These are phyloP conservation scores for Moniliophthora roreri DNA, from an alignment of 1,284 basidiomycete genomes.

Conservation along the genomic window DNA sequence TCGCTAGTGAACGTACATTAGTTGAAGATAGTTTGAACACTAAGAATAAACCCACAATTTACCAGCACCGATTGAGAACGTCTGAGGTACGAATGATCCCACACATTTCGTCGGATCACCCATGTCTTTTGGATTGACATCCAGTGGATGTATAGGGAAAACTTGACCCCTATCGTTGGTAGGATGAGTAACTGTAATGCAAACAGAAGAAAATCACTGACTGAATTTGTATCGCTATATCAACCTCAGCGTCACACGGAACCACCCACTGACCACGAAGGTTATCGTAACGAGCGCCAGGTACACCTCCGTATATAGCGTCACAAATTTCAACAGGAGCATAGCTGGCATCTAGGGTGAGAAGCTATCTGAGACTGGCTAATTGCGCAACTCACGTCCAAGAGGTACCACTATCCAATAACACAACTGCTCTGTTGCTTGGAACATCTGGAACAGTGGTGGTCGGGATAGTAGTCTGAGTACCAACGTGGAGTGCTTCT, in stretches of 20 bases:
- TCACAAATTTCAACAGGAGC: conserved; percentile 59
- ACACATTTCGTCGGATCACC: conserved; percentile 51
- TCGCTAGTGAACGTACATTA: conserved; percentile 45
- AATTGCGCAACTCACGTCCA: conserved; percentile 55
- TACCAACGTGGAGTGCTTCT: conserved; percentile 64
- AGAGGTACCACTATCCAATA: conserved; percentile 78
- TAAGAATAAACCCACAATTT: conserved; percentile 52
- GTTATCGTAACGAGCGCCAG: conserved; percentile 56
- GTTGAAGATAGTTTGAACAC: conserved; percentile 3
- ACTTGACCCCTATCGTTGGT: conserved; percentile 50
- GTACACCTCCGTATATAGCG: conserved; percentile 62
- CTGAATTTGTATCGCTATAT: conserved; percentile 76
- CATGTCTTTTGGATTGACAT: conserved; percentile 54
- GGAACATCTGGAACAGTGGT: conserved; percentile 59
- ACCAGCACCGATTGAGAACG: conserved; percentile 49
- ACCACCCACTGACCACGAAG: conserved; percentile 60
- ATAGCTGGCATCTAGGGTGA: conserved; percentile 39
- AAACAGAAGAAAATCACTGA: conserved; percentile 32
- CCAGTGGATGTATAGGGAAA: conserved; percentile 75
- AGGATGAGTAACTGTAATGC: conserved; percentile 14
- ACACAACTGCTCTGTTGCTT: conserved; percentile 63
- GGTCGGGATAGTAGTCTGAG: conserved; percentile 47
- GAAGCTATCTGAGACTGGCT: conserved; percentile 7
- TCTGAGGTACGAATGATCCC: conserved; percentile 70
- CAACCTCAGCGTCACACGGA: conserved; percentile 69